Base-by-base conservation (phyloP, 2,329 filamentous ascomycete species). In the Didymella arachidicola region DNA sequence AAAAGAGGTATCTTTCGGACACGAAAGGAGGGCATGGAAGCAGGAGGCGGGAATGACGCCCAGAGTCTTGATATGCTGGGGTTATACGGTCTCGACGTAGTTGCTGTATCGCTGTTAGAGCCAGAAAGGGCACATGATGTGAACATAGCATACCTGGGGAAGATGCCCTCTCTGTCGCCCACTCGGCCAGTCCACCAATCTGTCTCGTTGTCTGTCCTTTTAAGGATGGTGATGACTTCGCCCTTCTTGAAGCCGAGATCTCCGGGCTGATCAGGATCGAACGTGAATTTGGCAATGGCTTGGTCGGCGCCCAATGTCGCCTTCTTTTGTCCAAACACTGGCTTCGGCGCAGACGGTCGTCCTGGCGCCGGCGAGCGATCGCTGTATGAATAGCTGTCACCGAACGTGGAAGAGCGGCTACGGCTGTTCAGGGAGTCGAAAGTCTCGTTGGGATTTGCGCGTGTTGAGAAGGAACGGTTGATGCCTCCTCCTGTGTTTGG, bases 131-230 rank as follows among this genome's bases (percentile, higher is more conserved):
- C n/a, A 10, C 2, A 11, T 4, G 14, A 19, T 22, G 6, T 18
- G 12, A 18, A 19, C 2, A 16, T 3, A 64, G 29, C 53, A 45
- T 79, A 86, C 85, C 91, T 95, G 0, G 95, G 95, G 79, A 99
- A 99, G 65, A 97, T 96, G 36, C 95, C 95, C 54, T 93, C 91
- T 67, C 88, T 86, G 65, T 87, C 85, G 29, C 93, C 93, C 71
- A 97, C 88, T 78, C 90, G 89, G 26, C 95, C 95, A 18, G 94
- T 98, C 95, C 94, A 98, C 94, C 94, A 98, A 77, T 98, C 94
- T 57, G 93, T 93, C 58, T 92, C 90, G 68, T 90, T 97, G 4
- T 98, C 92, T 5, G 94, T 98, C 78, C 91, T 90, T 82, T 99
- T 97, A 57, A 96, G 77, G 57, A 99, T 93, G 1, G 93, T 97